These are phyloP conservation scores for Lasiodiplodia theobromae DNA, from an alignment of 2,329 filamentous ascomycete species.

Conservation along the genomic window DNA sequence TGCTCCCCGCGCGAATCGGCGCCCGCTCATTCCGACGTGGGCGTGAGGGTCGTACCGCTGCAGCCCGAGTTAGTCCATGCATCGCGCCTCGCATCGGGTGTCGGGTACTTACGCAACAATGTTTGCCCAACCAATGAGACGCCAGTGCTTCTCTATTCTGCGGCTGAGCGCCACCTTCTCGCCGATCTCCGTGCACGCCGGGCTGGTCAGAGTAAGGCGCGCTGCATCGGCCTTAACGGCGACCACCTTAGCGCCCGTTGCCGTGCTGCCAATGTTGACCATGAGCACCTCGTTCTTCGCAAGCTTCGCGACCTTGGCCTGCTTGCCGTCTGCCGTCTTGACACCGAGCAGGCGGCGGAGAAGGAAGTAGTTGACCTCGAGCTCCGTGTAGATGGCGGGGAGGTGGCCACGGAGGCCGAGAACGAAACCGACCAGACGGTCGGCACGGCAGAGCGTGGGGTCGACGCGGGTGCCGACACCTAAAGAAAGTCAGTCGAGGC, in stretches of 20 bases:
- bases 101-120: slow-evolving; percentile 49
- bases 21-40: slow-evolving; percentile 35
- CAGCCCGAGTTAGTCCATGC: slow-evolving; percentile 10
- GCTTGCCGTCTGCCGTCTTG: slow-evolving; percentile 97
- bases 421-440: slow-evolving; percentile 98
- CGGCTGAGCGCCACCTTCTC: slow-evolving; percentile 97
- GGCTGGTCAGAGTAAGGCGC: slow-evolving; percentile 89
- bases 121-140: slow-evolving; percentile 57
- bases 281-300: slow-evolving; percentile 99
- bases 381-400: slow-evolving; percentile 96
- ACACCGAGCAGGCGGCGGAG: slow-evolving; percentile 93
- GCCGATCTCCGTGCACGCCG: slow-evolving; percentile 94
- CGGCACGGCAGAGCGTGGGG: slow-evolving; percentile 96
- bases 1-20: neutral
- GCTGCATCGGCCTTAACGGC: slow-evolving; percentile 98
- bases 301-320: slow-evolving; percentile 98
- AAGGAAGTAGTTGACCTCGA: slow-evolving; percentile 99
- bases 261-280: slow-evolving; percentile 99
- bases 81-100: slow-evolving; percentile 28
- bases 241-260: slow-evolving; percentile 95
- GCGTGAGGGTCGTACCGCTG: slow-evolving; percentile 49
- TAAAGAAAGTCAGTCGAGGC: slow-evolving; percentile 31
- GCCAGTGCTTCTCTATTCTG: slow-evolving; percentile 99
- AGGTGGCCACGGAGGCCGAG: slow-evolving; percentile 92
- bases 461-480: slow-evolving; percentile 97